Evolutionary conservation across 371 early-diverging fungal genomes (phyloP).

Genomic region (Haplosporangium sp.): DNA sequence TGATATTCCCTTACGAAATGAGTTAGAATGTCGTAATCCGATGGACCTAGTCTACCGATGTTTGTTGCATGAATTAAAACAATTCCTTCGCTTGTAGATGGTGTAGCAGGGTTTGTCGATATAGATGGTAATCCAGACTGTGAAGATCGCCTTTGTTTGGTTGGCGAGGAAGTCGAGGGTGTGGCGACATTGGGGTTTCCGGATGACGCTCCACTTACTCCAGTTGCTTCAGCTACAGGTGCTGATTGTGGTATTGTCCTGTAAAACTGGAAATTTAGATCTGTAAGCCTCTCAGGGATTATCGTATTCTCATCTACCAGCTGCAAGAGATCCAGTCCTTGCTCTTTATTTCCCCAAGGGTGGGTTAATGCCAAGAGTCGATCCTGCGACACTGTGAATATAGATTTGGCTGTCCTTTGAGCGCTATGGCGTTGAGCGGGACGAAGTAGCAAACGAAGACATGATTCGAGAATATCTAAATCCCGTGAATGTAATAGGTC

Average conservation of each 20-base stretch:
- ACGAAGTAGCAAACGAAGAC: conserved; percentile 79
- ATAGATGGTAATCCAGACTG: conserved; percentile 28
- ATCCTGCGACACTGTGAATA: conserved; percentile 73
- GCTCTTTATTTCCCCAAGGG: conserved; percentile 67
- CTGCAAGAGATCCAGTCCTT: conserved; percentile 58
- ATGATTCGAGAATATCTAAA: conserved; percentile 77
- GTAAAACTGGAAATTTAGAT: conserved; percentile 73
- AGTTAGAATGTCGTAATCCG: conserved; percentile 55
- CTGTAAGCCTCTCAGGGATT: conserved; percentile 64
- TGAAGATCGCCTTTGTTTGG: conserved; percentile 36
- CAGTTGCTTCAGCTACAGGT: not conserved
- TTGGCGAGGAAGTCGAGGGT: conserved; percentile 5
- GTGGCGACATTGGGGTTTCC: not conserved
- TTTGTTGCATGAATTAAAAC: conserved; percentile 57
- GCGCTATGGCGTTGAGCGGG: conserved; percentile 86
- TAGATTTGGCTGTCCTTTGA: conserved; percentile 74
- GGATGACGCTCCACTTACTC: not conserved
- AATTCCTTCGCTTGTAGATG: conserved; percentile 59
- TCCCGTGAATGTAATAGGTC: conserved; percentile 78
- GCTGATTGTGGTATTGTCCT: conserved; percentile 57
- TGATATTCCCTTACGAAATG: conserved; percentile 60
- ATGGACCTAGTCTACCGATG: conserved; percentile 29
- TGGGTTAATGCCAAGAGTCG: conserved; percentile 72
- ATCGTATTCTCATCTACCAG: conserved; percentile 58
- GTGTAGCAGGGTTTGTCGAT: not conserved